A percentile compares a stretch with the other conserved stretches of the same genome.
Evolutionary conservation across 805 yeast genomes (phyloP).

Genomic region (Wickerhamiella occidentalis): DNA sequence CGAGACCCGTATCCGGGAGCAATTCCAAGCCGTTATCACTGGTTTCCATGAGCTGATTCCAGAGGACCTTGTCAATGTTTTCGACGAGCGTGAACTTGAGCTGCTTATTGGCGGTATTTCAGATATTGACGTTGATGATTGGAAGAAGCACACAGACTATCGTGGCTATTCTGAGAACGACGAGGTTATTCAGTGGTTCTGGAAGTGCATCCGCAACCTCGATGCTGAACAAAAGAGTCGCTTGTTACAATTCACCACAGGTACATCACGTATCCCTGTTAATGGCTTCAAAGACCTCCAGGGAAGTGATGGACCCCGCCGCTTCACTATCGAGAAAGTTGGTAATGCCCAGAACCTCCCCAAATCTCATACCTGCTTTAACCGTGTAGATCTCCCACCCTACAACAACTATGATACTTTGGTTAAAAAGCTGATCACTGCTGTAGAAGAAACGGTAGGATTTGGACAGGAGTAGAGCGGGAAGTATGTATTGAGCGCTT

Average conservation of each 20-base stretch:
- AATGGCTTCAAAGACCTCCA: conserved; percentile 97
- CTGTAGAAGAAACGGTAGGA: conserved; percentile 98
- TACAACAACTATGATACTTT: conserved; percentile 72
- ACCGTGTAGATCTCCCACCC: conserved; percentile 95
- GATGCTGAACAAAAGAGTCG: conserved; percentile 95
- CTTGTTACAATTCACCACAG: conserved; percentile 91
- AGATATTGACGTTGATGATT: conserved; percentile 94
- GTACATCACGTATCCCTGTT: conserved; percentile 97
- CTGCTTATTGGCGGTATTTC: conserved; percentile 95
- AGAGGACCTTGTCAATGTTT: conserved; percentile 89
- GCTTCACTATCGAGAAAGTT: conserved; percentile 96
- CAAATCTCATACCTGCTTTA: conserved; percentile 96
- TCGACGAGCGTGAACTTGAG: conserved; percentile 96
- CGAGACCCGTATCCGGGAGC: conserved; percentile 84
- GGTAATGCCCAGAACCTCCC: conserved; percentile 89
- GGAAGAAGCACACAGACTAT: conserved; percentile 98
- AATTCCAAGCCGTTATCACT: conserved; percentile 89
- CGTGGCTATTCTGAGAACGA: conserved; percentile 95
- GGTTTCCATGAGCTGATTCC: conserved; percentile 97
- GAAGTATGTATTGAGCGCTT: neutral
- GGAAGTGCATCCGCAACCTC: conserved; percentile 90
- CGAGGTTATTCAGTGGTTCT: conserved; percentile 97
- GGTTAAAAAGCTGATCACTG: conserved; percentile 83
- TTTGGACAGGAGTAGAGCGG: conserved; percentile 79
- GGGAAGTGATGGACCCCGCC: conserved; percentile 98